A percentile compares a stretch with the other conserved stretches of the same genome.
Evolutionary conservation across 345 rosid genomes (phyloP).

Genomic region (Clarkia xantiana): DNA sequence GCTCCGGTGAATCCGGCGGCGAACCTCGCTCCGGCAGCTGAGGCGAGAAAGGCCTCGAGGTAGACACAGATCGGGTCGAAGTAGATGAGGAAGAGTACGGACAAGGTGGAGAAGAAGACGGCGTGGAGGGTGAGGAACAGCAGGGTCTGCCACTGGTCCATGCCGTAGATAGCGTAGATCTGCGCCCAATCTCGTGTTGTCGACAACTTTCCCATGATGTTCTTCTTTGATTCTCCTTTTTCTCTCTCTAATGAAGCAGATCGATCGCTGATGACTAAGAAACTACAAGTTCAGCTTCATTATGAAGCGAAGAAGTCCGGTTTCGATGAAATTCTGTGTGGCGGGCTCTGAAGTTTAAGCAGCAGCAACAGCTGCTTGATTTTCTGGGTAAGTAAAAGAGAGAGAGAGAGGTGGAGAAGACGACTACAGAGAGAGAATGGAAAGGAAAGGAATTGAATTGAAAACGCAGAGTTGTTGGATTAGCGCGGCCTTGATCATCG

Average conservation of each 20-base stretch:
- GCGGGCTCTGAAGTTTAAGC: background rate
- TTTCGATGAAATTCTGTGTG: background rate
- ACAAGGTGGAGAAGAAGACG: conserved; percentile 45
- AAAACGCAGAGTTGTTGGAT: too few relatives aligned
- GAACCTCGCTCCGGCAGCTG: conserved; percentile 43
- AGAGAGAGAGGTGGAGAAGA: background rate
- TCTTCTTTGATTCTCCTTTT: too few relatives aligned
- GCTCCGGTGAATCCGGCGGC: conserved; percentile 67
- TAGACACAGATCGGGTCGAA: conserved; percentile 47
- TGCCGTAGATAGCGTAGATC: conserved; percentile 92
- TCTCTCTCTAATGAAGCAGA: too few relatives aligned
- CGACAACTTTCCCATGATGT: conserved; percentile 3
- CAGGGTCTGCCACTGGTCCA: conserved; percentile 85
- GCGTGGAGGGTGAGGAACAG: conserved; percentile 59
- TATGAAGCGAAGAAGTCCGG: too few relatives aligned
- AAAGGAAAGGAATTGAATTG: background rate
- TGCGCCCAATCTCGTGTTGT: conserved; percentile 66
- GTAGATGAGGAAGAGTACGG: conserved; percentile 51
- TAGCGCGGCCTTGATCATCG: too few relatives aligned
- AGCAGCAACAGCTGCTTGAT: too few relatives aligned
- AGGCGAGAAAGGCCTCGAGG: conserved; percentile 32
- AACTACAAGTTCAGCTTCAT: too few relatives aligned
- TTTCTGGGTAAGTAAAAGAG: background rate
- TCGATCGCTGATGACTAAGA: too few relatives aligned
- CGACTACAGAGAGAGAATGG: background rate